These are phyloP conservation scores for Anaeramoeba ignava DNA, from an alignment of 78 protist genomes.

Conservation along the genomic window DNA sequence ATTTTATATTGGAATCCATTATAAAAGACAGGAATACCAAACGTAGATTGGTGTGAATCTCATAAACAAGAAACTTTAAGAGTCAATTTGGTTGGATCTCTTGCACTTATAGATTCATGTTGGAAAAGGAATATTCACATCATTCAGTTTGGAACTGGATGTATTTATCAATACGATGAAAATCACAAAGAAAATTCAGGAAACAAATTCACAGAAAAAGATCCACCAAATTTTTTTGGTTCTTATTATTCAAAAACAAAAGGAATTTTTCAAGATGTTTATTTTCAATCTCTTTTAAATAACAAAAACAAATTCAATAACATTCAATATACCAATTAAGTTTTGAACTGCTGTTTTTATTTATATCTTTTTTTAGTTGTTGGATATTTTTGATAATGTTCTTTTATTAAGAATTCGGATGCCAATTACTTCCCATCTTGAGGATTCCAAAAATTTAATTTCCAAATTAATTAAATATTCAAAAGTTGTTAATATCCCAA, in stretches of 20 bases:
- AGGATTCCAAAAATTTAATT: slow-evolving; percentile 46
- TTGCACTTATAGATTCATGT: slow-evolving; percentile 38
- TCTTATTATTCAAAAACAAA: slow-evolving; percentile 65
- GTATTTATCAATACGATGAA: slow-evolving; percentile 71
- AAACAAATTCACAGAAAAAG: slow-evolving; percentile 55
- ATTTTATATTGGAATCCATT: background rate
- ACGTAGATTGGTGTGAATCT: slow-evolving; percentile 75
- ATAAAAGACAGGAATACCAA: slow-evolving; percentile 58
- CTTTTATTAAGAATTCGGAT: slow-evolving; percentile 61
- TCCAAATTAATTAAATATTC: slow-evolving; percentile 22
- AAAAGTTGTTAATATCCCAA: slow-evolving; percentile 59
- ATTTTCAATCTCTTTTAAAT: background rate
- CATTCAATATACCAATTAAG: background rate
- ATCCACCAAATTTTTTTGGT: slow-evolving; percentile 58
- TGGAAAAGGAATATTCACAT: slow-evolving; percentile 33
- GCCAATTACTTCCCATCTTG: slow-evolving; percentile 64
- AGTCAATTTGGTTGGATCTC: slow-evolving; percentile 51
- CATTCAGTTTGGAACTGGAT: slow-evolving; percentile 73
- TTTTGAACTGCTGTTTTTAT: background rate
- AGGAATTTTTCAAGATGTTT: slow-evolving; percentile 40
- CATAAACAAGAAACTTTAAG: slow-evolving; percentile 39
- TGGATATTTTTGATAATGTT: slow-evolving; percentile 30
- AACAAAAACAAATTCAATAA: background rate
- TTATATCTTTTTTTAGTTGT: slow-evolving; percentile 15
- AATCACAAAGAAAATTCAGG: slow-evolving; percentile 29